These are phyloP conservation scores for Sporobolomyces roseus DNA, from an alignment of 768 basidiomycete genomes.

Conservation along the genomic window DNA sequence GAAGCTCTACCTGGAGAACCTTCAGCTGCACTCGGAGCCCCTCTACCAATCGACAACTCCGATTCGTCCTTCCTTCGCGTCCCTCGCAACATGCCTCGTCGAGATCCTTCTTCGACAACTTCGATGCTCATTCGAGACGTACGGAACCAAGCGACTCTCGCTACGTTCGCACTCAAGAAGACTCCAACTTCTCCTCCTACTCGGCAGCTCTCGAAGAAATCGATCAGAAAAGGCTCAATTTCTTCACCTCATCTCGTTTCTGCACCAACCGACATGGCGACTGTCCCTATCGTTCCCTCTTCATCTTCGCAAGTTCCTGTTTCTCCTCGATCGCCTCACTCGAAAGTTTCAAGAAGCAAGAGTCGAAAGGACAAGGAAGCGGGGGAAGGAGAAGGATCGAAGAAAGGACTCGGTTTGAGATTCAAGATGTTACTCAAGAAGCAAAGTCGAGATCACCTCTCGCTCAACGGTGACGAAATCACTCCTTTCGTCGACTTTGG, in stretches of 20 bases:
- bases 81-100: slow-evolving; percentile 26
- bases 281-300: slow-evolving; percentile 34
- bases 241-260: slow-evolving; percentile 38
- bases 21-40: slow-evolving; percentile 6
- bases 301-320: background rate
- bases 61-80: slow-evolving; percentile 10
- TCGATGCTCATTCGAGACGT: slow-evolving; percentile 46
- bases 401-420: slow-evolving; percentile 22
- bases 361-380: slow-evolving; percentile 7
- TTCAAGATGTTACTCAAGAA: slow-evolving; percentile 40
- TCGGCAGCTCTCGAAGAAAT: slow-evolving; percentile 7
- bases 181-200: slow-evolving; percentile 14
- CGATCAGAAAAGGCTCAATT: slow-evolving; percentile 36
- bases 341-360: slow-evolving; percentile 4
- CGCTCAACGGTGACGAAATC: slow-evolving; percentile 40
- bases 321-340: background rate
- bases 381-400: background rate
- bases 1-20: too few relatives aligned
- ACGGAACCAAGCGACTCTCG: slow-evolving; percentile 43
- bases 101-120: slow-evolving; percentile 36
- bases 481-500: slow-evolving; percentile 38
- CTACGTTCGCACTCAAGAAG: slow-evolving; percentile 44
- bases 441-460: slow-evolving; percentile 30
- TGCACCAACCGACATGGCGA: slow-evolving; percentile 31
- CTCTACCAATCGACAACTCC: slow-evolving; percentile 16